Conservation (phyloP, 73 alveolate species). For the Uronychia setigera region DNA sequence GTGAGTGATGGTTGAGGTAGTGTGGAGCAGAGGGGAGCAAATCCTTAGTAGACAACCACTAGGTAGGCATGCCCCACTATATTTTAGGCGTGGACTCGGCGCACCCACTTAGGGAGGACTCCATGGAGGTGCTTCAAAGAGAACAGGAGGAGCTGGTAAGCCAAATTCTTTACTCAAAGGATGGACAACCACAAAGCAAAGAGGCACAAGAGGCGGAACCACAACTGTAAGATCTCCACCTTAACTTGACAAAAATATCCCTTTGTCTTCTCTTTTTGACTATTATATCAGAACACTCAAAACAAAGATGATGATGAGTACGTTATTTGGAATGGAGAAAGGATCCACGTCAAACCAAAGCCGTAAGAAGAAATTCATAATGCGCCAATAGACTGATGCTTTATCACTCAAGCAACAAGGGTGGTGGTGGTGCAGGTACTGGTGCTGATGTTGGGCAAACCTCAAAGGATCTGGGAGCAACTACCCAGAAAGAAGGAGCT, state of each 20-base stretch:
- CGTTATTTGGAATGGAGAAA: slow-evolving; percentile 34
- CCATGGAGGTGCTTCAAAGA: slow-evolving; percentile 44
- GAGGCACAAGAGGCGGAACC: slow-evolving; percentile 60
- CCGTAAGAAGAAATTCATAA: slow-evolving; percentile 44
- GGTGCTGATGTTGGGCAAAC: neutral
- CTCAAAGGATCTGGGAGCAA: slow-evolving; percentile 4
- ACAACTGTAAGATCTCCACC: no score
- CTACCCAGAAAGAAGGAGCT: slow-evolving; percentile 12
- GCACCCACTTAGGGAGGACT: slow-evolving; percentile 34
- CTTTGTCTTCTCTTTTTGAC: no score
- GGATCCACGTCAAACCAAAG: slow-evolving; percentile 38
- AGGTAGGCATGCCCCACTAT: neutral
- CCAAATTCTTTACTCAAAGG: no score
- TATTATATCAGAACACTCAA: no score
- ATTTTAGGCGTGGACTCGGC: no score
- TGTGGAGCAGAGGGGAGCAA: neutral
- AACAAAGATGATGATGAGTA: slow-evolving; percentile 40
- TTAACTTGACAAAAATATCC: no score
- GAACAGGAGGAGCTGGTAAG: slow-evolving; percentile 55
- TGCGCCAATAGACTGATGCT: no score
- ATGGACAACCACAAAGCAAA: slow-evolving; percentile 45
- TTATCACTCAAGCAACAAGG: neutral
- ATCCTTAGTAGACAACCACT: neutral
- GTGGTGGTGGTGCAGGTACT: neutral
- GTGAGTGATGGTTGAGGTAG: no score